These are phyloP conservation scores for Ceratocystis huliohia DNA, from an alignment of 2,329 filamentous ascomycete genomes.

Conservation along the genomic window DNA sequence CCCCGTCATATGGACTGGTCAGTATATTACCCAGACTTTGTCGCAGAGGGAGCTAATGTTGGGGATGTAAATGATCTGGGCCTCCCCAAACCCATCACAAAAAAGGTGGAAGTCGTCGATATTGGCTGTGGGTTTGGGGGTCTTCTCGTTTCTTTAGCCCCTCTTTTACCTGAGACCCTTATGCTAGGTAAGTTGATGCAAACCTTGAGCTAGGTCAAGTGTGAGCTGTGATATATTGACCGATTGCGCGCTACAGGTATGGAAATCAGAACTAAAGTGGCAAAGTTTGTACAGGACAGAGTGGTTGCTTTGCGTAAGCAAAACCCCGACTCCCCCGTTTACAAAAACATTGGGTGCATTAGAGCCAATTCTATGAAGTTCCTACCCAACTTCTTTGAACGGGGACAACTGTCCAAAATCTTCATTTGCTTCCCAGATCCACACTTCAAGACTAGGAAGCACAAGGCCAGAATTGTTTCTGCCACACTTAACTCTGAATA, in stretches of 20 bases:
- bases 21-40: slow-evolving; percentile 64
- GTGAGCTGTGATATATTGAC: background rate
- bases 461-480: slow-evolving; percentile 91
- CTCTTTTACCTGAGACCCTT: slow-evolving; percentile 66
- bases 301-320: slow-evolving; percentile 68
- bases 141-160: slow-evolving; percentile 71
- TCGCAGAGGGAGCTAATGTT: slow-evolving; percentile 29
- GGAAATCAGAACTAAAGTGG: slow-evolving; percentile 83
- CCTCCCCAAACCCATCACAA: slow-evolving; percentile 18
- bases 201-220: background rate
- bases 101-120: slow-evolving; percentile 83
- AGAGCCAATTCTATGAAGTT: slow-evolving; percentile 98
- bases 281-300: slow-evolving; percentile 79
- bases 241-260: slow-evolving; percentile 44
- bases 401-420: slow-evolving; percentile 70
- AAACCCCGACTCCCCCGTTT: slow-evolving; percentile 41
- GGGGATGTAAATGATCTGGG: slow-evolving; percentile 14
- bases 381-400: slow-evolving; percentile 89
- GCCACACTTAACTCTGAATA: slow-evolving; percentile 84
- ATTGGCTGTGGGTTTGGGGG: slow-evolving; percentile 97
- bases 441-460: slow-evolving; percentile 94
- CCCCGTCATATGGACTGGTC: slow-evolving; percentile 90
- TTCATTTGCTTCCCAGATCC: slow-evolving; percentile 98
- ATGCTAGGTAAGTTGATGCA: slow-evolving; percentile 54
- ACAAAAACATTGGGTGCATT: slow-evolving; percentile 79